These are phyloP conservation scores for Simplicillium sp. DNA, from an alignment of 2,329 filamentous ascomycete species.

Conservation along the genomic window DNA sequence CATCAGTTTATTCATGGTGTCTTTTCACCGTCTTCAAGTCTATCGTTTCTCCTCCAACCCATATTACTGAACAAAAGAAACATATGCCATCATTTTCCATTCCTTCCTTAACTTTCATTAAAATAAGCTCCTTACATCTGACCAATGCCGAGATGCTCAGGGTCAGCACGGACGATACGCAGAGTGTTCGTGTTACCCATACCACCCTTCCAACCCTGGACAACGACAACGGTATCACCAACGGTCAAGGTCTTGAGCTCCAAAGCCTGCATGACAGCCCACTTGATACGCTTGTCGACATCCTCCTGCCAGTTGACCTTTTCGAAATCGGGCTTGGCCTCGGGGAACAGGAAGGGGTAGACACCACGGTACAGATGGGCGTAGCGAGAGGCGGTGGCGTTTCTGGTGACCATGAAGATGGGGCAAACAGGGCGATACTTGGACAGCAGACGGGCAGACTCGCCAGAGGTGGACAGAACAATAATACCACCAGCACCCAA, in stretches of 20 bases:
- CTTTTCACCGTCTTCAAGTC: no score
- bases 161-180: conserved; percentile 53
- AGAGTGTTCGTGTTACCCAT: conserved; percentile 87
- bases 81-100: no score
- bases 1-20: no score
- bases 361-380: conserved; percentile 95
- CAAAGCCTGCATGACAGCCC: conserved; percentile 83
- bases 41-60: no score
- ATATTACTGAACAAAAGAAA: no score
- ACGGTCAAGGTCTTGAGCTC: conserved; percentile 66
- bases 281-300: conserved; percentile 94
- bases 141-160: conserved; percentile 48
- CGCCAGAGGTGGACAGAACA: conserved; percentile 90
- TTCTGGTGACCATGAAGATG: conserved; percentile 98
- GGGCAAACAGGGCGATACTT: conserved; percentile 99
- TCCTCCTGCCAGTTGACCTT: conserved; percentile 97
- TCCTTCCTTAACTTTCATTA: no score
- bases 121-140: conserved; percentile 17
- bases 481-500: conserved; percentile 94
- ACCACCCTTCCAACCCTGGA: conserved; percentile 85
- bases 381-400: conserved; percentile 73
- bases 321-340: conserved; percentile 90
- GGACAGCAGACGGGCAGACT: conserved; percentile 88
- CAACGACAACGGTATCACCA: conserved; percentile 70
- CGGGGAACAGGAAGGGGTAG: conserved; percentile 91